Base-by-base conservation (phyloP, 108 stramenopile genomes). In the Nitzschia inconspicua region DNA sequence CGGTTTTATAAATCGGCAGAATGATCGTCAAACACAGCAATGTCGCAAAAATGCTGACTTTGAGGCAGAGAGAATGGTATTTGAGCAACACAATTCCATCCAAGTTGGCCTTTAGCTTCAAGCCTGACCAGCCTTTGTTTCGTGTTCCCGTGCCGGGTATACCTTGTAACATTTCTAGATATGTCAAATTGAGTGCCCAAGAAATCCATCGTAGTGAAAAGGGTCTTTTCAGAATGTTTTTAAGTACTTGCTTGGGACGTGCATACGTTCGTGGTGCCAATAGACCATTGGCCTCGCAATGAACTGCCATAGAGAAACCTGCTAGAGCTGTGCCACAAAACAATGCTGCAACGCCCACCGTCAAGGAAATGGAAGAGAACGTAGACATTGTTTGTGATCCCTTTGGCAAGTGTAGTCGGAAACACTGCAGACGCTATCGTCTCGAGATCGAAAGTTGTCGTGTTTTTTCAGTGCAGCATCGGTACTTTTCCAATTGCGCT, bases 91-190 rank as follows among this genome's bases (percentile, higher is more conserved):
- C 73, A 35, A 93, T 79, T 18, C 80, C 91, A 68, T 93, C 91
- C 48, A 93, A 47, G 61, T 87, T 93, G 36, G 80, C 79, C 8
- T 67, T 67, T 1, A 93, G 64, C 39, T 87, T 60, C 34, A 60
- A 51, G 1, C 88, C 91, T 0, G 53, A 54, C 79, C 74, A 70
- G 16, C 88, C 88, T 3, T 58, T 48, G 22, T 76, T 57, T 23
- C 91, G 64, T 22, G 91, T 89, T 0, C 91, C 91, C 23, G 91
- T 93, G 4, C 84, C 84, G 3, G 86, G 84, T 16, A 93, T 76
- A 1, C 91, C 91, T 16, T 72, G 53, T 23, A 89, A 34, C 82
- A 93, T 76, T 57, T 75, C 50, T 37, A 78, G 65, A 63, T 93
- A 93, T 14, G 71, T 78, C 20, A 87, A 39, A 4, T 42, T 34